Conservation (phyloP, 352 stramenopile species). For the Phytophthora foliorum region DNA sequence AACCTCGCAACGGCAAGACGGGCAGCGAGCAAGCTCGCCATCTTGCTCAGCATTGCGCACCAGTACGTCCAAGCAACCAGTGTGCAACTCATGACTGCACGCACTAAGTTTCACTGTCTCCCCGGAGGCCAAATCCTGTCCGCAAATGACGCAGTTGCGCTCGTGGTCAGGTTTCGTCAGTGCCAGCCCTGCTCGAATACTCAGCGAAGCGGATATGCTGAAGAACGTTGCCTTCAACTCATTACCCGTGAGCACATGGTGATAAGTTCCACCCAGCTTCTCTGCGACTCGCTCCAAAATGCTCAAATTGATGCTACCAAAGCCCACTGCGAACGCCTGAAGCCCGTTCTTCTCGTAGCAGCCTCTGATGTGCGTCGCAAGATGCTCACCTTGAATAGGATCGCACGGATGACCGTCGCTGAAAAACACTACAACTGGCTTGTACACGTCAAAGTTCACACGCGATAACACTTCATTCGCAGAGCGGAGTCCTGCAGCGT, state of each 20-base stretch:
- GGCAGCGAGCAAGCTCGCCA: conserved; percentile 31
- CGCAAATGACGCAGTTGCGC: conserved; percentile 67
- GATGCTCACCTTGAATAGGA: conserved; percentile 47
- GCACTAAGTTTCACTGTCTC: conserved; percentile 52
- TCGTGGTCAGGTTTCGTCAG: conserved; percentile 71
- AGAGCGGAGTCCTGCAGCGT: conserved; percentile 54
- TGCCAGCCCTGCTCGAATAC: conserved; percentile 62
- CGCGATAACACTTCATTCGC: conserved; percentile 81
- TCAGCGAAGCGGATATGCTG: conserved; percentile 78
- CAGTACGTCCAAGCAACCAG: conserved; percentile 48
- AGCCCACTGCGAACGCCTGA: conserved; percentile 75
- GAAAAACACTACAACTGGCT: conserved; percentile 83
- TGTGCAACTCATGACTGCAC: conserved; percentile 68
- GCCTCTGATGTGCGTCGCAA: conserved; percentile 63
- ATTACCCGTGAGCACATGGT: conserved; percentile 65
- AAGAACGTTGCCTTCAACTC: conserved; percentile 84
- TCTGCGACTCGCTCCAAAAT: conserved; percentile 66
- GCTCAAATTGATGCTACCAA: conserved; percentile 71
- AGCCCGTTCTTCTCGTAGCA: conserved; percentile 73
- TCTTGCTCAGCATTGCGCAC: conserved; percentile 44
- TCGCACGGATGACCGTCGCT: conserved; percentile 75
- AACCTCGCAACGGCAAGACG: conserved; percentile 39
- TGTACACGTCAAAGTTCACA: conserved; percentile 64
- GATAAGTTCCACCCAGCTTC: conserved; percentile 68
- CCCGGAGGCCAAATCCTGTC: conserved; percentile 59